Conservation (phyloP, 495 filamentous ascomycete species). For the Daldinia bambusicola region DNA sequence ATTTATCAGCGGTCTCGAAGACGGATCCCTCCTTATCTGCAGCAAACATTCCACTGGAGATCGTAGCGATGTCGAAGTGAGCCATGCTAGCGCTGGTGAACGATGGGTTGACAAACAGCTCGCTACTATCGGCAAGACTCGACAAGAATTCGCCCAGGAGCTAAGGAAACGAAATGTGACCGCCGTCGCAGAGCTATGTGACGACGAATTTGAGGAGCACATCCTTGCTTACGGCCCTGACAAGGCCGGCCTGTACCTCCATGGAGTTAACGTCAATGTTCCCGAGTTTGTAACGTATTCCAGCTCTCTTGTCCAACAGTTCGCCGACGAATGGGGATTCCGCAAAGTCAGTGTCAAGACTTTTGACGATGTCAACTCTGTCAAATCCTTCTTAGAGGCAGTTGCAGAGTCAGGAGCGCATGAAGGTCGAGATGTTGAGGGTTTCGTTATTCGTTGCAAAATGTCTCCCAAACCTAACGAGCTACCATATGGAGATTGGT, state of each 20-base stretch:
- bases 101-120: slow-evolving; percentile 85
- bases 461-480: slow-evolving; percentile 53
- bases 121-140: slow-evolving; percentile 74
- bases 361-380: slow-evolving; percentile 75
- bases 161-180: slow-evolving; percentile 86
- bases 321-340: slow-evolving; percentile 95
- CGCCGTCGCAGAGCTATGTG: slow-evolving; percentile 95
- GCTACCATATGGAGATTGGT: slow-evolving; percentile 81
- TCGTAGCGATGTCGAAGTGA: slow-evolving; percentile 71
- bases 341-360: slow-evolving; percentile 84
- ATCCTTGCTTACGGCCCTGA: slow-evolving; percentile 89
- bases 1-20: slow-evolving; percentile 91
- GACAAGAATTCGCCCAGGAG: slow-evolving; percentile 76
- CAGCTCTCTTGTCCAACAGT: slow-evolving; percentile 79
- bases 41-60: slow-evolving; percentile 96
- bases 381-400: slow-evolving; percentile 81
- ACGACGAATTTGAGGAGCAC: slow-evolving; percentile 96
- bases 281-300: slow-evolving; percentile 89
- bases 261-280: slow-evolving; percentile 94
- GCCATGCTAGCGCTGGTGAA: slow-evolving; percentile 89
- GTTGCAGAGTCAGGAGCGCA: slow-evolving; percentile 88
- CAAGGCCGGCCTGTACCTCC: slow-evolving; percentile 89
- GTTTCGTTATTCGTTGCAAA: slow-evolving; percentile 94
- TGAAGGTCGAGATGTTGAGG: slow-evolving; percentile 91
- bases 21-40: slow-evolving; percentile 88